Evolutionary conservation across 1,284 basidiomycete genomes (phyloP), one percentile per base, ranked within the genome.

Genomic region (Veloboletus limbatus): DNA sequence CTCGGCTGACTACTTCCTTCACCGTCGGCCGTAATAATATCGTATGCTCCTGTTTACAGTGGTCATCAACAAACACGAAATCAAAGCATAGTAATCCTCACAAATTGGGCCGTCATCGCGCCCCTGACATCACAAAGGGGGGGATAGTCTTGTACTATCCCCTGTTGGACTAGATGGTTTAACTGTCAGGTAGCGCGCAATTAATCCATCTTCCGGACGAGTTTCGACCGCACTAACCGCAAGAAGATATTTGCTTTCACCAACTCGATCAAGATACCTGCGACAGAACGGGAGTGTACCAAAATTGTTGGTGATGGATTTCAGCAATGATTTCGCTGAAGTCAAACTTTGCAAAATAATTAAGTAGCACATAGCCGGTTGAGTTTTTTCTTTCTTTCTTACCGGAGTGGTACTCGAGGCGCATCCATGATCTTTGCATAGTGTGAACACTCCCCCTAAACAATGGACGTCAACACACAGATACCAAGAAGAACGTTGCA

Each of bases 251-350:
- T 90, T 93, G 71, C 84, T 92, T 74, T 98, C 95, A n/a, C 97
- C 97, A 3, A 78, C 71, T 21, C 92, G 82, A 58, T 97, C 97
- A 26, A 99, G 79, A 68, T 99, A 99, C 47, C 97, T 77, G 52
- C 96, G 78, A 68, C 96, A 99, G 72, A 93, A 99, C 4, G 97
- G 96, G 47, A 99, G 70, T 4, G 94, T 95, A 36, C 93, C 95
- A 69, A 99, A 99, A 68, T 92, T 86, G 67, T 84, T 89, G 64
- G 92, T 88, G 71, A 99, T 98, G 5, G 85, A 83, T 57, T 85
- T 88, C 26, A 99, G 75, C 34, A 99, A 69, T 5, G 86, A 79
- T 67, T 93, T 95, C 0, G 95, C 92, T 20, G 88, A 84, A 38
- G 85, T 85, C 56, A 96, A 74, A 52, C 92, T 93, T 58, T 40